A percentile compares a stretch with the other conserved stretches of the same genome.
phyloP scores from a whole-genome alignment of 768 basidiomycete genomes.

The Cantharellus anzutake region DNA sequence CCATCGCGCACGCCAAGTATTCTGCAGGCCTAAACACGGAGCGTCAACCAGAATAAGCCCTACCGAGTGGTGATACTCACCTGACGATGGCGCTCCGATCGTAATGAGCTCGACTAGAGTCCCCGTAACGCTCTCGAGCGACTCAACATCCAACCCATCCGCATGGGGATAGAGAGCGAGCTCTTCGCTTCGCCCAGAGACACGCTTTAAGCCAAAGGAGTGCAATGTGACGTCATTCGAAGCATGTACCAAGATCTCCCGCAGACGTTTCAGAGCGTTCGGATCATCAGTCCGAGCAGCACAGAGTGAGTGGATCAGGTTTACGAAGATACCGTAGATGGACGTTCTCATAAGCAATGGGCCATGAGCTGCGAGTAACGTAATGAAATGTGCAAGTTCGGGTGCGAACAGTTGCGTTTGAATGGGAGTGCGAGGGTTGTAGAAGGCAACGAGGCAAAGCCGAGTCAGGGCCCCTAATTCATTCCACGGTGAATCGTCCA shows the following conservation, averaged over 20 bases:
- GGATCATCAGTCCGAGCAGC: conserved; percentile 38
- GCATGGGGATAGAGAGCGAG: conserved; percentile 31
- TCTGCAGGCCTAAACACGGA: conserved; percentile 40
- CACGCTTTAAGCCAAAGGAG: conserved; percentile 53
- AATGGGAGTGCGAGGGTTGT: conserved; percentile 39
- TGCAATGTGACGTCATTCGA: conserved; percentile 36
- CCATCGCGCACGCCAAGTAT: conserved; percentile 87
- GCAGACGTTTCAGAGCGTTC: conserved; percentile 33
- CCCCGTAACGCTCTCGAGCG: conserved; percentile 42
- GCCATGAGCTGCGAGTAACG: conserved; percentile 59
- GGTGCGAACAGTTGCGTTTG: conserved; percentile 66
- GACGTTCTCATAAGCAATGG: conserved; percentile 56
- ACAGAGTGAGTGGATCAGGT: conserved; percentile 62
- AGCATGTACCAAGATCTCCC: conserved; percentile 41
- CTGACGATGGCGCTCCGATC: conserved; percentile 44
- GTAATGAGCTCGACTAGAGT: conserved; percentile 47
- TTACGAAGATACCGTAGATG: conserved; percentile 64
- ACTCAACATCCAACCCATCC: conserved; percentile 39
- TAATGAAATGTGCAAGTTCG: conserved; percentile 63
- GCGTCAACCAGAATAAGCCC: not conserved
- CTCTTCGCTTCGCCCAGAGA: conserved; percentile 52
- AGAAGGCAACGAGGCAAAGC: conserved; percentile 51
- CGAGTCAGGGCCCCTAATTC: conserved; percentile 68
- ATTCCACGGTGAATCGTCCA: conserved; percentile 44
- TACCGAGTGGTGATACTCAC: conserved; percentile 23